Evolutionary conservation across 2,329 filamentous ascomycete species (phyloP).

Genomic region (Apiospora arundinis): DNA sequence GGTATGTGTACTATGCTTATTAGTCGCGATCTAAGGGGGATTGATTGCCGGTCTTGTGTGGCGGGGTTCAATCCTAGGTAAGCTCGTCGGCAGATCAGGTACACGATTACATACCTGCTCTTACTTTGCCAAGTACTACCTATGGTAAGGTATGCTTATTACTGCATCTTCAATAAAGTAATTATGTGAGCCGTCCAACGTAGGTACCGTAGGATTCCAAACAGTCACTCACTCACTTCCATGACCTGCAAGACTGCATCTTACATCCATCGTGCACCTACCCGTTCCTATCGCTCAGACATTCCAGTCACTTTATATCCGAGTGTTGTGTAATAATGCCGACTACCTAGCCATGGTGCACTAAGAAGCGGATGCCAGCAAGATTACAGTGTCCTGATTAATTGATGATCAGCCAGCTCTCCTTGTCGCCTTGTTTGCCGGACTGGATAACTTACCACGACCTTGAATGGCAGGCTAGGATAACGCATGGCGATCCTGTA

Average conservation of each 20-base stretch:
- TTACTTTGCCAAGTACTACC: not conserved
- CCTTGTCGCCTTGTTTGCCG: not conserved
- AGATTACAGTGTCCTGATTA: not conserved
- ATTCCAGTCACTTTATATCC: not conserved
- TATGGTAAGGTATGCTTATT: too few species aligned
- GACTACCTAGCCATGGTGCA: not conserved
- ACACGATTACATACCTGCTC: not conserved
- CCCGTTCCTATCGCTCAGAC: slow-evolving; percentile 1
- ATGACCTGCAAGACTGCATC: not conserved
- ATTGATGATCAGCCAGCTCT: not conserved
- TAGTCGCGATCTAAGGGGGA: slow-evolving; percentile 1
- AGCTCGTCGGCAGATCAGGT: slow-evolving; percentile 16
- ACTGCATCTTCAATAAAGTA: too few species aligned
- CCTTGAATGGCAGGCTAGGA: not conserved
- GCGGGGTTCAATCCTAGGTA: slow-evolving; percentile 14
- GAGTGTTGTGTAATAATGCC: not conserved
- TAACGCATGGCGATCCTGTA: not conserved
- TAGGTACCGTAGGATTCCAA: not conserved
- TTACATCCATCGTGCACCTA: not conserved
- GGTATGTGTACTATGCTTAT: slow-evolving; percentile 1
- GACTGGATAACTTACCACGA: not conserved
- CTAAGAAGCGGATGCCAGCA: not conserved
- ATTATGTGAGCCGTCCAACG: too few species aligned
- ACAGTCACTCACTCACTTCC: not conserved
- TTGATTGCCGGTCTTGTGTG: slow-evolving; percentile 1